A percentile compares a stretch with the other conserved stretches of the same genome.
These are phyloP conservation scores for Coelastrella sp. DNA, from an alignment of 139 green algal genomes.

Conservation along the genomic window DNA sequence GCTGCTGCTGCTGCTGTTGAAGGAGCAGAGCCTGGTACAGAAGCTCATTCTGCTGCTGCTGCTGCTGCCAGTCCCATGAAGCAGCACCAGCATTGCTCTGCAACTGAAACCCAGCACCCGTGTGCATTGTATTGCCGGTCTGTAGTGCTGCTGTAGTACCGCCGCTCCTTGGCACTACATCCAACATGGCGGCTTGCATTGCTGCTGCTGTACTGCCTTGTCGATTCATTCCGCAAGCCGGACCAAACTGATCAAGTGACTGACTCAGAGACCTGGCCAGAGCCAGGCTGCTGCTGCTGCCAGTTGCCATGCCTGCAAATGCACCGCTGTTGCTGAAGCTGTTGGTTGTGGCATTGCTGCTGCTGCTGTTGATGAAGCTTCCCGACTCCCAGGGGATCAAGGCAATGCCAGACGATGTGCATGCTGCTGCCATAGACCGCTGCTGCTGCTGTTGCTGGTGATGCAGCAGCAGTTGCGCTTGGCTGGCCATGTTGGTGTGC, in stretches of 20 bases:
- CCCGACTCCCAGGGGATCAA: background rate
- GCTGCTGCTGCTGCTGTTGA: constrained; percentile 4
- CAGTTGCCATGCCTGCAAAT: background rate
- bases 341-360: background rate
- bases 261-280: too few relatives aligned
- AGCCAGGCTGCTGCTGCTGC: background rate
- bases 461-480: background rate
- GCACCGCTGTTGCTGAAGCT: background rate
- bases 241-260: too few relatives aligned
- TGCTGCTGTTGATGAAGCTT: constrained; percentile 1
- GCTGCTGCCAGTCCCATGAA: background rate
- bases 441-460: constrained; percentile 19
- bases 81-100: background rate
- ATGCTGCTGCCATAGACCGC: background rate
- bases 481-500: too few relatives aligned
- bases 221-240: too few relatives aligned
- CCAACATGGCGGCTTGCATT: background rate
- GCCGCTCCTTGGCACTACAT: background rate
- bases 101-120: background rate
- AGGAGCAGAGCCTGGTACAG: background rate
- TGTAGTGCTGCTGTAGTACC: background rate
- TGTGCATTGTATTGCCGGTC: background rate
- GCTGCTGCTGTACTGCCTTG: background rate
- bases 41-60: constrained; percentile 16
- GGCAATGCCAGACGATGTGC: background rate